Base-by-base conservation (phyloP, 2,329 filamentous ascomycete genomes). In the Calonectria pseudoreteaudii region DNA sequence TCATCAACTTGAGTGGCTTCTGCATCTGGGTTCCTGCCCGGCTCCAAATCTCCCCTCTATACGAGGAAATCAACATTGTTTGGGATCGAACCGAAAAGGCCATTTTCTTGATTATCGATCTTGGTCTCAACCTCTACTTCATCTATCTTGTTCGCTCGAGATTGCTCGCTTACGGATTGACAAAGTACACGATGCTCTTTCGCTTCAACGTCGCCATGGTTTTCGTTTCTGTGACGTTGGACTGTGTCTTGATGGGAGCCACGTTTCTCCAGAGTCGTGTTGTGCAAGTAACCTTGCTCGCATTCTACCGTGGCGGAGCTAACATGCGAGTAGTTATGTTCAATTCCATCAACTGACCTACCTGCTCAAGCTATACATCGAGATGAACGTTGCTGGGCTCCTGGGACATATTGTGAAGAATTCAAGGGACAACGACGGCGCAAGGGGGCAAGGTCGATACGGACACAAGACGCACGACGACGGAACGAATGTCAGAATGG, bases 21-120 rank as follows among this genome's bases (percentile, higher is more conserved):
- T 77, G 72, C 44, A 76, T 77, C 44, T 77, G 75, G 75, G 11
- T 77, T 4, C 75, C 75, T 0, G 75, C 75, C 11, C 75, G 75
- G 0, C 6, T 77, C 1, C 75, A 77, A 14, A 76, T 75, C 11
- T 68, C 68, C 4, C 66, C 52, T 18, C 9, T 70, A 1, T 77
- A 75, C 50, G 72, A 75, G n/a, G 69, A 77, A 31, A 75, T 76
- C 16, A 77, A 77, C 58, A 65, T 73, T 10, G 50, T 77, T n/a
- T 77, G 74, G 74, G 75, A 77, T 36, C 69, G 75, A 69, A 73
- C 72, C 66, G 75, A 77, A 53, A 77, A 77, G 66, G 75, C 30
- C 3, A 10, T 77, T 18, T 77, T 77, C 47, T 38, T 75, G 10
- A 58, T 73, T 2, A 67, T 76, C 49, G 75, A 77, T 65, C 56